Evolutionary conservation across 1,139 yeast species (phyloP), one percentile per base, ranked within the genome.

Genomic region (Blastobotrys raffinosifermentans): DNA sequence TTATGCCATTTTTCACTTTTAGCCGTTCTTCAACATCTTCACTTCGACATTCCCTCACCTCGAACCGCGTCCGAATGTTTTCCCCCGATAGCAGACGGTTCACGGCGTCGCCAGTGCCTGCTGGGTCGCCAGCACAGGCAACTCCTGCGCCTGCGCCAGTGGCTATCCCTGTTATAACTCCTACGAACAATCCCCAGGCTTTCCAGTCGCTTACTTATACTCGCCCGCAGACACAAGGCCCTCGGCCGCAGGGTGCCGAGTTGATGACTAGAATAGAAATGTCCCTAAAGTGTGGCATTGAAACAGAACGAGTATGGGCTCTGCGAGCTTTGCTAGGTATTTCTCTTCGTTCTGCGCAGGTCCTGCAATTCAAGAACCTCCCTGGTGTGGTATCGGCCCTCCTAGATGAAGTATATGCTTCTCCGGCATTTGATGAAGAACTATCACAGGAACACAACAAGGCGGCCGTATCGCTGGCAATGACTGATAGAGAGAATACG

Each of bases 291-390:
- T 71, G 78, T 4, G 80, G 78, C 1, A 60, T 82, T 19, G 69
- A 64, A 25, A 62, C 68, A 14, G 94, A 83, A 53, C 65, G 77
- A 25, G 73, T 72, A 45, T 81, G 86, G 78, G 82, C 87, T 1
- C 60, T 82, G 34, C 66, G 70, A 27, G 70, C 80, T 6, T 63
- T 81, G 45, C 71, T 83, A 15, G 72, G 73, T 42, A 62, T 75
- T 36, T 77, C 86, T 3, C 68, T 66, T 47, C 67, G 69, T 26
- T 64, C 66, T 32, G 75, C 80, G 1, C 69, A 65, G 26, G 51
- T 64, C 29, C 58, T 80, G 20, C 66, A 66, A 32, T 66, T 80
- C 48, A 75, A 75, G 47, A 60, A 63, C 13, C 63, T 69, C 46
- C 66, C 73, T 3, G 70, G 63, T 40, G 61, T 80, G 20, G 73